phyloP scores from a whole-genome alignment of 2,329 filamentous ascomycete species.

The Talaromyces albobiverticillius region DNA sequence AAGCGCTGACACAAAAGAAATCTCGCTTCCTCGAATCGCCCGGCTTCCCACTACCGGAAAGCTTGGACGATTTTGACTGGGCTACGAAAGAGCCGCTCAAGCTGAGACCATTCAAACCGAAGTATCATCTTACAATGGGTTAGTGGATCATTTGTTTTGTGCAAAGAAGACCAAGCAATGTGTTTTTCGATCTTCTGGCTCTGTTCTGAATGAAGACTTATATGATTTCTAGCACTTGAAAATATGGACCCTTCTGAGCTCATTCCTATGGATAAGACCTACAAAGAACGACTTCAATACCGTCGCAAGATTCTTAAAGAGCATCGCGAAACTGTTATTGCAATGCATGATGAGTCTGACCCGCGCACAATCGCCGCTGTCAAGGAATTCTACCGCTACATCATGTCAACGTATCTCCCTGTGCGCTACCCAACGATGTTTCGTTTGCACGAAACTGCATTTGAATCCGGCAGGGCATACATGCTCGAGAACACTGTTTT shows the following conservation, averaged over 20 bases:
- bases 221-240: slow-evolving; percentile 47
- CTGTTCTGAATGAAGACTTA: background rate
- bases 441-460: slow-evolving; percentile 29
- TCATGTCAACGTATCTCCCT: slow-evolving; percentile 56
- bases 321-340: slow-evolving; percentile 41
- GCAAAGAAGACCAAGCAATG: background rate
- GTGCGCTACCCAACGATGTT: slow-evolving; percentile 56
- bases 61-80: slow-evolving; percentile 52
- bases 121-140: slow-evolving; percentile 65
- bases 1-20: slow-evolving; percentile 1
- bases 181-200: background rate
- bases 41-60: slow-evolving; percentile 12
- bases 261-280: slow-evolving; percentile 59
- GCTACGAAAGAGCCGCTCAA: slow-evolving; percentile 50
- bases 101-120: slow-evolving; percentile 58
- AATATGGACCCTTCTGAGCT: slow-evolving; percentile 53
- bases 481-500: slow-evolving; percentile 49
- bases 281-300: slow-evolving; percentile 50
- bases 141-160: slow-evolving; percentile 18
- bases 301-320: slow-evolving; percentile 48
- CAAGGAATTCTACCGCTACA: slow-evolving; percentile 56
- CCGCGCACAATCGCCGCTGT: slow-evolving; percentile 47
- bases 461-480: slow-evolving; percentile 23
- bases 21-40: slow-evolving; percentile 14
- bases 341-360: slow-evolving; percentile 37